Evolutionary conservation across 2,329 filamentous ascomycete species (phyloP).

Genomic region (Aspergillus aculeatus): DNA sequence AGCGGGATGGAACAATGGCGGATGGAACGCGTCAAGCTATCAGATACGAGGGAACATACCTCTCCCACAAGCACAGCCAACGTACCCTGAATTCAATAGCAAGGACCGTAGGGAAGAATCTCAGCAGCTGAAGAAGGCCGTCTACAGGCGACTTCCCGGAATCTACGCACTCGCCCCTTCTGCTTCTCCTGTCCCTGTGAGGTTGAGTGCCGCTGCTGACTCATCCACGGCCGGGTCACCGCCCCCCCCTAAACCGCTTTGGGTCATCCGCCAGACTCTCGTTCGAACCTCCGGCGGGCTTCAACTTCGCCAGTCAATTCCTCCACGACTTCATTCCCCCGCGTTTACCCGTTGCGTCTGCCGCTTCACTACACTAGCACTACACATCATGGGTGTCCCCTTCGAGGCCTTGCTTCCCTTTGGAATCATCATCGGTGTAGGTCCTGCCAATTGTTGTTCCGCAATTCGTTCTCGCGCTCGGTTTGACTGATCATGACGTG

Average conservation of each 20-base stretch:
- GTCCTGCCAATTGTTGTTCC: slow-evolving; percentile 28
- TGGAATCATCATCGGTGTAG: slow-evolving; percentile 61
- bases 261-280: slow-evolving; percentile 30
- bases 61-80: slow-evolving; percentile 10
- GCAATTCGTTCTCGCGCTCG: slow-evolving; percentile 2
- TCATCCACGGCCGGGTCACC: slow-evolving; percentile 25
- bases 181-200: slow-evolving; percentile 34
- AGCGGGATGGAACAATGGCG: slow-evolving; percentile 19
- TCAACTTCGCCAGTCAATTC: slow-evolving; percentile 12
- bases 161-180: slow-evolving; percentile 30
- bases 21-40: slow-evolving; percentile 27
- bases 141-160: slow-evolving; percentile 25
- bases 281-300: slow-evolving; percentile 18
- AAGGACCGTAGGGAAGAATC: slow-evolving; percentile 14
- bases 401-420: slow-evolving; percentile 66
- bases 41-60: slow-evolving; percentile 15
- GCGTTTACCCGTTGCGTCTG: slow-evolving; percentile 1
- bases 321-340: slow-evolving; percentile 10
- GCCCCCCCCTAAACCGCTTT: slow-evolving; percentile 31
- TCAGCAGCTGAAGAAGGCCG: slow-evolving; percentile 19
- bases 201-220: slow-evolving; percentile 39
- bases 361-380: neutral
- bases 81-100: neutral
- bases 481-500: slow-evolving; percentile 16
- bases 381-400: slow-evolving; percentile 58